Evolutionary conservation across 495 filamentous ascomycete species (phyloP).

Genomic region (Penicillium malachiteum): DNA sequence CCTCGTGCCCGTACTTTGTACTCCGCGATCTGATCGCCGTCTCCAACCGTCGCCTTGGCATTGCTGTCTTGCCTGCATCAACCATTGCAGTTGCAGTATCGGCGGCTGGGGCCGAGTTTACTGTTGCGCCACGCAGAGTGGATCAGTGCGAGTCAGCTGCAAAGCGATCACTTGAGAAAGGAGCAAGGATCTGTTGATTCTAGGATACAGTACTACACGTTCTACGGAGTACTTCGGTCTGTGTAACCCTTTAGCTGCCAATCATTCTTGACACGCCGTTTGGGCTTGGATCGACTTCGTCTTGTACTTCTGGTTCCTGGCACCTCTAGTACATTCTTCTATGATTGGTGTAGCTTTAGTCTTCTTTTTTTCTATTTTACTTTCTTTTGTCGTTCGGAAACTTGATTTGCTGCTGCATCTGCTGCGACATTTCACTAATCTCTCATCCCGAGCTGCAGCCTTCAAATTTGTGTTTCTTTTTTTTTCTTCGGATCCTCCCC

Average conservation of each 20-base stretch:
- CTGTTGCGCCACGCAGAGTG: slow-evolving; percentile 16
- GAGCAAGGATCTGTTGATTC: background rate
- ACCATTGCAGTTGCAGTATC: background rate
- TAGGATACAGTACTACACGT: background rate
- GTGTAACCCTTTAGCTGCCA: slow-evolving; percentile 15
- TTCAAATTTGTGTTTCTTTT: background rate
- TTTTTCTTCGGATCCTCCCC: slow-evolving; percentile 5
- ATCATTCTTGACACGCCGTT: slow-evolving; percentile 7
- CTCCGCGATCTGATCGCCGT: slow-evolving; percentile 12
- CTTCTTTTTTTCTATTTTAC: slow-evolving; percentile 1
- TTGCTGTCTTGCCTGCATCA: slow-evolving; percentile 16
- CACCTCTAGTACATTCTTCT: slow-evolving; percentile 12
- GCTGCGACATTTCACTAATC: too few relatives aligned
- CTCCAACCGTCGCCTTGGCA: slow-evolving; percentile 12
- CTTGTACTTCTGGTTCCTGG: slow-evolving; percentile 2
- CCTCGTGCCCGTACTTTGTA: background rate
- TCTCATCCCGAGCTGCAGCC: too few relatives aligned
- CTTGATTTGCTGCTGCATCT: too few relatives aligned
- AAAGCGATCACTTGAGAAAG: background rate
- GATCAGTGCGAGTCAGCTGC: slow-evolving; percentile 13
- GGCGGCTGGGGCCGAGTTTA: slow-evolving; percentile 7
- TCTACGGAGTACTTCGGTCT: background rate
- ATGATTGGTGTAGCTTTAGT: background rate
- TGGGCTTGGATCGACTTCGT: slow-evolving; percentile 4
- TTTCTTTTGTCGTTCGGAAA: background rate